Evolutionary conservation across 805 yeast genomes (phyloP).

Genomic region (Candida tibetensis): DNA sequence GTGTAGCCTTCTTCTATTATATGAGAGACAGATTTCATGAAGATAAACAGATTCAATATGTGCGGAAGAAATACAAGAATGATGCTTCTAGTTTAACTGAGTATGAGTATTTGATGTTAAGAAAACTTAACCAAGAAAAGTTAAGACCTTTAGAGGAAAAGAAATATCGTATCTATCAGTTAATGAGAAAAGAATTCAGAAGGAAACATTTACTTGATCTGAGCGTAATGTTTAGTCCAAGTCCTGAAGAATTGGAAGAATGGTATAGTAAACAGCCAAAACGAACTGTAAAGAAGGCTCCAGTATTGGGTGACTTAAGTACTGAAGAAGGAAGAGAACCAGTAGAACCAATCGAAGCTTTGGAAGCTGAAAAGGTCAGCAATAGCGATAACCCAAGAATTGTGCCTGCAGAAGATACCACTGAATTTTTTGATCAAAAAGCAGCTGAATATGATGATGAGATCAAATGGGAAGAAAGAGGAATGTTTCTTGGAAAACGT

Average conservation of each 20-base stretch:
- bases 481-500: constrained; percentile 57
- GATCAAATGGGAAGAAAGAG: constrained; percentile 70
- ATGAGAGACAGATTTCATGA: constrained; percentile 64
- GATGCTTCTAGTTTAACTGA: constrained; percentile 48
- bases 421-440: constrained; percentile 69
- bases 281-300: constrained; percentile 20
- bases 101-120: constrained; percentile 60
- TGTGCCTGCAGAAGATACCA: constrained; percentile 75
- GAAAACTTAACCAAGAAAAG: constrained; percentile 54
- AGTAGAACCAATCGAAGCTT: constrained; percentile 5
- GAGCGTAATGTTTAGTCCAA: constrained; percentile 37
- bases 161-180: constrained; percentile 57
- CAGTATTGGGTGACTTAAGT: constrained; percentile 15
- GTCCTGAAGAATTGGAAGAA: constrained; percentile 39
- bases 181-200: constrained; percentile 48
- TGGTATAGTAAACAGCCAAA: constrained; percentile 40
- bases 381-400: constrained; percentile 44
- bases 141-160: constrained; percentile 63
- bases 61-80: constrained; percentile 32
- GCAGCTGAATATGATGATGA: constrained; percentile 81
- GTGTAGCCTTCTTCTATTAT: constrained; percentile 59
- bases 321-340: constrained; percentile 29
- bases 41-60: constrained; percentile 56
- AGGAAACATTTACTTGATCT: constrained; percentile 34
- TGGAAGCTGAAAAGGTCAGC: constrained; percentile 17